Evolutionary conservation across 257 asterid genomes (phyloP).

Genomic region (Solanum etuberosum): DNA sequence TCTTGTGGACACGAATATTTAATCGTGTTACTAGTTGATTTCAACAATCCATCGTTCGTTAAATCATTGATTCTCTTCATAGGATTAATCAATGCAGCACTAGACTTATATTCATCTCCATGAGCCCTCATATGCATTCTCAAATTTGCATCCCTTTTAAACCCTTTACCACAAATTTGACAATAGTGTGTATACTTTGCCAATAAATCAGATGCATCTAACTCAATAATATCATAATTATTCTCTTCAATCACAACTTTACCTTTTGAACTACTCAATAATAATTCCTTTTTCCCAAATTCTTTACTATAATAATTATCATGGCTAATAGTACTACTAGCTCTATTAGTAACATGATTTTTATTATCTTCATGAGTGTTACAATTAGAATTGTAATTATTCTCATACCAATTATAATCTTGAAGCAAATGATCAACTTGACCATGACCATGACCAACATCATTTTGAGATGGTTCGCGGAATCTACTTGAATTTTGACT

Average conservation of each 20-base stretch:
- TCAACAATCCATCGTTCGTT: neutral
- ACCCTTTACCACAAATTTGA: conserved; percentile 85
- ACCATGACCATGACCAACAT: neutral
- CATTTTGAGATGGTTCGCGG: neutral
- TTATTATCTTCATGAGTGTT: neutral
- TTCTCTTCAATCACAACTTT: neutral
- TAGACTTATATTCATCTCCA: conserved; percentile 90
- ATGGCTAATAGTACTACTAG: neutral
- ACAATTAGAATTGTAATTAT: neutral
- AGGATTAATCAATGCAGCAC: conserved; percentile 93
- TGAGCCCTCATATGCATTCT: conserved; percentile 99
- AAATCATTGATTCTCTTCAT: conserved; percentile 36
- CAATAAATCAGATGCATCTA: conserved; percentile 55
- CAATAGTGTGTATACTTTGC: conserved; percentile 96
- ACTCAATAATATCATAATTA: conserved; percentile 43
- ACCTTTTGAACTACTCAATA: conserved; percentile 8
- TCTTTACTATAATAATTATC: neutral
- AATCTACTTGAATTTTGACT: neutral
- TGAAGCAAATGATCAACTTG: neutral
- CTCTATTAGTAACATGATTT: neutral
- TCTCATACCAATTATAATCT: conserved; percentile 25
- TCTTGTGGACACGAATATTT: conserved; percentile 76
- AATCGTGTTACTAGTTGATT: conserved; percentile 26
- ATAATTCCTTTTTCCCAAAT: neutral
- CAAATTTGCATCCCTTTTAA: conserved; percentile 83